phyloP scores from a whole-genome alignment of 1,284 basidiomycete genomes.

The Irpex sp. region DNA sequence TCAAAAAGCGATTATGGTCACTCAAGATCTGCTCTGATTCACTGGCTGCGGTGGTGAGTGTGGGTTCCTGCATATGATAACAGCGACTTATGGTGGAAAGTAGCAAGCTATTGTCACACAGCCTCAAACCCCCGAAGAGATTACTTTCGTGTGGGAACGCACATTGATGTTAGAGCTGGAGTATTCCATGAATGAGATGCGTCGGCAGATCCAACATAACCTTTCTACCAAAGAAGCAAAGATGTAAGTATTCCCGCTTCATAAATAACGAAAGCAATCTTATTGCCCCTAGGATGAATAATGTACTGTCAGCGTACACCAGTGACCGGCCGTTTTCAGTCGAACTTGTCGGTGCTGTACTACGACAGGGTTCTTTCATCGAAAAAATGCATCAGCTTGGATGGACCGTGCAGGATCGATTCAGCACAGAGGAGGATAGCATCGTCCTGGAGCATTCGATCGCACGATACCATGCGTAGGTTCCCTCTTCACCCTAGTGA shows the following conservation, averaged over 20 bases:
- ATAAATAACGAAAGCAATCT: neutral
- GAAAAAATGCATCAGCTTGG: conserved; percentile 22
- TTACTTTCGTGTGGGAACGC: neutral
- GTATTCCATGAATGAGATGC: neutral
- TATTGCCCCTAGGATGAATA: conserved; percentile 2
- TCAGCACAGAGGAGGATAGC: conserved; percentile 17
- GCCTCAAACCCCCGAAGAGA: neutral
- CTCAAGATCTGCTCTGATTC: neutral
- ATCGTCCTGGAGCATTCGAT: conserved; percentile 17
- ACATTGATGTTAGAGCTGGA: neutral
- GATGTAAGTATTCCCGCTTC: neutral
- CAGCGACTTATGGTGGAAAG: too few relatives aligned
- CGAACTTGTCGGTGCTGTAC: conserved; percentile 17
- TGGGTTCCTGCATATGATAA: neutral
- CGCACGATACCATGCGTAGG: conserved; percentile 21
- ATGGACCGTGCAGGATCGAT: conserved; percentile 19
- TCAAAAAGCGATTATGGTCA: neutral
- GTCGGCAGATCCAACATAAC: neutral
- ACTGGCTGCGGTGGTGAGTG: neutral
- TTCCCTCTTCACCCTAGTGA: neutral
- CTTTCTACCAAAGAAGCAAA: neutral
- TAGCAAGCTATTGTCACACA: neutral
- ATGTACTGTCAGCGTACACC: conserved; percentile 15
- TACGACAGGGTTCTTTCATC: conserved; percentile 14
- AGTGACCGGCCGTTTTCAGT: conserved; percentile 18